Base-by-base conservation (phyloP, 1,139 yeast species). In the Hemisphaericaspora lyxosophila region DNA sequence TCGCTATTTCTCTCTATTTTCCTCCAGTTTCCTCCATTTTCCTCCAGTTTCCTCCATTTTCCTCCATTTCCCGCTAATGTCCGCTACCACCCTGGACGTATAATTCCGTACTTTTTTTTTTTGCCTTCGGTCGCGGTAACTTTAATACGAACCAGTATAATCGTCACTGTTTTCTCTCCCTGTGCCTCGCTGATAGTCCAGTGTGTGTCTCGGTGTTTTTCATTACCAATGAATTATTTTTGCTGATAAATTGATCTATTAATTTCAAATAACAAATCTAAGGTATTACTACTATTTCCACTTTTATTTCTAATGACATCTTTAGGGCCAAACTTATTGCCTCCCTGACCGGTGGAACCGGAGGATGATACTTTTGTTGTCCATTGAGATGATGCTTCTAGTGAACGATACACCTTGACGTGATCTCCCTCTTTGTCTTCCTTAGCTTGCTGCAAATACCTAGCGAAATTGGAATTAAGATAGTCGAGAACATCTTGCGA, bases 331-430 rank as follows among this genome's bases (percentile, higher is more conserved):
- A 41, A 34, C 17, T 36, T 42, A 9, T 38, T 33, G 17, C 31
- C 33, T 22, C 33, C 15, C 23, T 34, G 31, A 7, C 15, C 15
- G 15, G 18, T 12, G 12, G 47, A 41, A 9, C 48, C 42, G 7
- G 50, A 42, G 4, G 57, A 50, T n/a, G 55, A 25, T 8, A 36
- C 31, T 23, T 47, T 49, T 12, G 49, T 47, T 31, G 45, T 55
- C 62, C 62, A 58, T 35, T 48, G 57, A n/a, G 53, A 48, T n/a
- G 55, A 46, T 5, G 57, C 39, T 22, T 58, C 62, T 27, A 54
- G 44, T 17, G 60, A 50, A 24, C 48, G 40, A 31, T 55, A 57
- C 5, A 54, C 42, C 29, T 48, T 53, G 33, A 45, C 44, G 12
- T 36, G 33, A 11, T 49, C 54, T 7, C 53, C 57, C 7, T 35